Evolutionary conservation across 371 early-diverging fungal species (phyloP).

Genomic region (Capniomyces stellatus): DNA sequence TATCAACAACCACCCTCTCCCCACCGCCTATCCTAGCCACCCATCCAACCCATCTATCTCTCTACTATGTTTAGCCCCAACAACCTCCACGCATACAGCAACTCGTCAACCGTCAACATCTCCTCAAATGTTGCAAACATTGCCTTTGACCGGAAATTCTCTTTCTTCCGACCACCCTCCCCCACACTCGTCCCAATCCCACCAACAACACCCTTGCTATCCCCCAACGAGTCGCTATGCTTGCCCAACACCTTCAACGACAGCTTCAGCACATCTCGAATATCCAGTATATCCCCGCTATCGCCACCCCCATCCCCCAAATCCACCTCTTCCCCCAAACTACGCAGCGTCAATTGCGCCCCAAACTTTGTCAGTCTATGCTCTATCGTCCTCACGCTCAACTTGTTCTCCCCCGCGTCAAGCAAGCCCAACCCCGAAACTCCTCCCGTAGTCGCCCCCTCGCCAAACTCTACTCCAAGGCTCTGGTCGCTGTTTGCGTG

Average conservation of each 20-base stretch:
- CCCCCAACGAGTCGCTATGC: no score
- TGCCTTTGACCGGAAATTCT: conserved; percentile 1
- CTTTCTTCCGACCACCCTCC: no score
- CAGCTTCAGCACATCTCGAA: conserved; percentile 22
- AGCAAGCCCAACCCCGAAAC: no score
- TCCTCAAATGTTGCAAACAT: background rate
- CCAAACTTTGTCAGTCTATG: background rate
- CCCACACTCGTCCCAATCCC: no score
- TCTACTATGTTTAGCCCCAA: background rate
- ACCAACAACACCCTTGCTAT: no score
- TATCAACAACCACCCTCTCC: no score
- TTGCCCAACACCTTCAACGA: conserved; percentile 20
- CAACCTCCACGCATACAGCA: background rate
- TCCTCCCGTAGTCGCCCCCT: no score
- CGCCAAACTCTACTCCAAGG: no score
- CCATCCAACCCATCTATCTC: no score
- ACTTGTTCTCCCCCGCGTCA: background rate
- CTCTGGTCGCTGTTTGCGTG: no score
- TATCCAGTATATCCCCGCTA: conserved; percentile 19
- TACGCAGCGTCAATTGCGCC: background rate
- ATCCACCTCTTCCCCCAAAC: background rate
- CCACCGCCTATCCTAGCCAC: no score
- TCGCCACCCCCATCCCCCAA: conserved; percentile 9
- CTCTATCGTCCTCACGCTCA: background rate
- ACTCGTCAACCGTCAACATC: background rate